A percentile compares a stretch with the other conserved stretches of the same genome.
These are phyloP conservation scores for Moesziomyces aphidis DNA, from an alignment of 1,284 basidiomycete genomes.

Conservation along the genomic window DNA sequence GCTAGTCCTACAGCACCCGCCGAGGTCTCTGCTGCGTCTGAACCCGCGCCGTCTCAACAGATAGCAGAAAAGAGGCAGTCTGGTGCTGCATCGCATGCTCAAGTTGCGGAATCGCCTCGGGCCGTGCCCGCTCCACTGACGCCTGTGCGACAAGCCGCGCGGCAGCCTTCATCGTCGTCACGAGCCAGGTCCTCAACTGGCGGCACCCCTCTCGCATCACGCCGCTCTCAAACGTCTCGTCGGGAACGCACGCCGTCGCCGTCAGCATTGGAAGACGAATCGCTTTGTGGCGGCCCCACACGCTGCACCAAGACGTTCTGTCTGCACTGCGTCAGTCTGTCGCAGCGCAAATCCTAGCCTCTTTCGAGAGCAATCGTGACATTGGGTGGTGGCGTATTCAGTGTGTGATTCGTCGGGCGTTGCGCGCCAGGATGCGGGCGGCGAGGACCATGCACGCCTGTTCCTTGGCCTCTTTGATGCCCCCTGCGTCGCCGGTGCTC, in stretches of 20 bases:
- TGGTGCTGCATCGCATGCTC: too few species aligned
- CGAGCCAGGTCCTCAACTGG: too few species aligned
- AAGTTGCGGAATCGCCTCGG: too few species aligned
- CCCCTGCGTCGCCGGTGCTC: not conserved
- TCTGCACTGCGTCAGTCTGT: constrained; percentile 23
- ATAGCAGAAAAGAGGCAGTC: too few species aligned
- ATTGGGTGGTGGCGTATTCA: not conserved
- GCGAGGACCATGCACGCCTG: constrained; percentile 1
- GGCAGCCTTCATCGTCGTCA: too few species aligned
- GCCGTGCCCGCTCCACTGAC: too few species aligned
- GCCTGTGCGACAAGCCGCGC: too few species aligned
- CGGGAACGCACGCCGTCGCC: too few species aligned
- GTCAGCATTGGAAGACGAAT: not conserved
- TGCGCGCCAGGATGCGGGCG: constrained; percentile 3
- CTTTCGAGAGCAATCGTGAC: not conserved
- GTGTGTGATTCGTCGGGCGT: not conserved
- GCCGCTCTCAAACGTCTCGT: not conserved
- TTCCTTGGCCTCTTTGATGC: constrained; percentile 39
- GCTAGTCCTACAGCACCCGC: too few species aligned
- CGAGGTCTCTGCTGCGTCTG: too few species aligned
- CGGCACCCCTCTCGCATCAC: too few species aligned
- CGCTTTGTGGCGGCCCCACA: constrained; percentile 19
- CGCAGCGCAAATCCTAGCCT: not conserved
- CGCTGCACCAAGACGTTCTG: constrained; percentile 43
- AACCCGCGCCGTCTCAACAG: too few species aligned